phyloP scores from a whole-genome alignment of 2,329 filamentous ascomycete genomes.

The Paraphoma chrysanthemicola region DNA sequence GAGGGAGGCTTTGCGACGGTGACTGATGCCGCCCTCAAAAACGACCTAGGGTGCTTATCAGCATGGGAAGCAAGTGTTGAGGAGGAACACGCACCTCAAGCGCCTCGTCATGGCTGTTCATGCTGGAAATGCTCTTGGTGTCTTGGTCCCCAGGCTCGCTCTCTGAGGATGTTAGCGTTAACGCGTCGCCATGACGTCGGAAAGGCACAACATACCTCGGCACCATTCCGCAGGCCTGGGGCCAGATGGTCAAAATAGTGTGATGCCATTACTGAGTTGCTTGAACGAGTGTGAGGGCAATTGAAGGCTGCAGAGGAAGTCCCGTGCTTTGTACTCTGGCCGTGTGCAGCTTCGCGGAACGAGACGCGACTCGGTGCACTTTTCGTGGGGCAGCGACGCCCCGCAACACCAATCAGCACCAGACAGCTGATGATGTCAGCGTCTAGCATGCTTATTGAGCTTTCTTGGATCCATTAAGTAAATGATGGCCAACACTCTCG shows the following conservation, averaged over 20 bases:
- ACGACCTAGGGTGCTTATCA: conserved; percentile 56
- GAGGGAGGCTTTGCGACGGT: conserved; percentile 68
- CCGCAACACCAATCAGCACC: conserved; percentile 30
- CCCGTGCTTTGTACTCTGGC: background rate
- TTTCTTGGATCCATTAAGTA: conserved; percentile 2
- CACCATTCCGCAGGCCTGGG: conserved; percentile 18
- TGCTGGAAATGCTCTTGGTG: conserved; percentile 32
- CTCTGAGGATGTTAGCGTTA: conserved; percentile 47
- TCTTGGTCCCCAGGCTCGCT: conserved; percentile 35
- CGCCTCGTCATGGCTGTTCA: conserved; percentile 48
- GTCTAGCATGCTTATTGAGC: conserved; percentile 34
- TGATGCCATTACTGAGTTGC: conserved; percentile 22
- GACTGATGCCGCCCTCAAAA: conserved; percentile 59
- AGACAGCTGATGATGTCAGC: conserved; percentile 31
- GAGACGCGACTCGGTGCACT: conserved; percentile 11
- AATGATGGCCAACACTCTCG: background rate
- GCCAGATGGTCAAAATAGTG: conserved; percentile 28
- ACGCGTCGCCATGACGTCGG: conserved; percentile 27
- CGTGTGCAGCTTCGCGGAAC: conserved; percentile 7
- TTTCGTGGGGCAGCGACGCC: conserved; percentile 25
- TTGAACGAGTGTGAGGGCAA: conserved; percentile 3
- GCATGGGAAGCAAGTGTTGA: background rate
- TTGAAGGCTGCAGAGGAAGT: background rate
- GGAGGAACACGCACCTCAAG: conserved; percentile 46
- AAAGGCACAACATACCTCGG: conserved; percentile 33